These are phyloP conservation scores for Zygosaccharomyces gambellarensis DNA, from an alignment of 805 yeast species.

Conservation along the genomic window DNA sequence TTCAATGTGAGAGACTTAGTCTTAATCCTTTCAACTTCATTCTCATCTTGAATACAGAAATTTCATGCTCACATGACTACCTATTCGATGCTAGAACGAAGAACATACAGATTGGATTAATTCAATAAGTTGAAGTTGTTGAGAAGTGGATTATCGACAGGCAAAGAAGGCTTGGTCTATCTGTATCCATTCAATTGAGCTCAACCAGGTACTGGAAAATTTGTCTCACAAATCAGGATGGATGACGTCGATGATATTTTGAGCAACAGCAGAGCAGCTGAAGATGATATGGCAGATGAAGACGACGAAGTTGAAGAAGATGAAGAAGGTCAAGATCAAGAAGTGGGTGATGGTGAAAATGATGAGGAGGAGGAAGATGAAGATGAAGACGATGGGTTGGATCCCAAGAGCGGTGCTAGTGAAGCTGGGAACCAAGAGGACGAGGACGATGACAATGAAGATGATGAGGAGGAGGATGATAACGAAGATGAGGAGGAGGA, in stretches of 20 bases:
- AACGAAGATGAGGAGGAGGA: constrained; percentile 19
- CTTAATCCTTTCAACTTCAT: not conserved
- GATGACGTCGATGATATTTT: constrained; percentile 33
- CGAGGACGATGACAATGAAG: constrained; percentile 20
- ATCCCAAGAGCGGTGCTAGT: constrained; percentile 12
- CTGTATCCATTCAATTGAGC: constrained; percentile 1
- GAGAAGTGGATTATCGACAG: not conserved
- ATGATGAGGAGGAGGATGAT: constrained; percentile 18
- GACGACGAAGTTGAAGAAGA: constrained; percentile 30
- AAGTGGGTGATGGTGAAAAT: constrained; percentile 24
- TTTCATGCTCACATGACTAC: not conserved
- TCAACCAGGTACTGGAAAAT: not conserved
- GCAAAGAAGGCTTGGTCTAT: not conserved
- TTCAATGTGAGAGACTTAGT: not conserved
- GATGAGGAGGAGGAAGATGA: constrained; percentile 26
- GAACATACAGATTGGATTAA: not conserved
- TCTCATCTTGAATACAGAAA: not conserved
- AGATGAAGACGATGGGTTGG: constrained; percentile 22
- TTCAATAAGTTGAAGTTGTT: not conserved
- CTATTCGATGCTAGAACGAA: not conserved
- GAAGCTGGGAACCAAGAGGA: constrained; percentile 23
- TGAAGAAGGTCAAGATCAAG: constrained; percentile 16
- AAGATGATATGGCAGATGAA: constrained; percentile 26
- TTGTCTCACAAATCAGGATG: constrained; percentile 10
- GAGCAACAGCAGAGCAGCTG: constrained; percentile 28